Evolutionary conservation across 129 eudicot genomes (phyloP).

Genomic region (Centaurea solstitialis): DNA sequence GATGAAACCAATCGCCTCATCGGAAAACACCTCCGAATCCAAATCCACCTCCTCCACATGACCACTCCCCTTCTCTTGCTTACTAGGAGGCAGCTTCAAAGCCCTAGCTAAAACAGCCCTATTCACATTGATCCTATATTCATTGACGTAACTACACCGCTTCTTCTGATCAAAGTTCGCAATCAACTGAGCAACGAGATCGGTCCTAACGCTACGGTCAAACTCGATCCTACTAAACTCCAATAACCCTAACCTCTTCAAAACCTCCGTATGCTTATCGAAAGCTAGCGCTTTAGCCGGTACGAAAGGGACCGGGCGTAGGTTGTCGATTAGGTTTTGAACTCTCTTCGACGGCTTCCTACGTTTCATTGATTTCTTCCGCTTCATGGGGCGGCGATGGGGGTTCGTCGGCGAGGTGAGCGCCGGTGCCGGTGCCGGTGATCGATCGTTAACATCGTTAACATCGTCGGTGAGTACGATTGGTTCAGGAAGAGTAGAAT

Average conservation of each 20-base stretch:
- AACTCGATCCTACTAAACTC: slow-evolving; percentile 66
- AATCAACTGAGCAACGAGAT: slow-evolving; percentile 67
- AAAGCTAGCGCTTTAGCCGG: slow-evolving; percentile 50
- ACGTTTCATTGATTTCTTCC: slow-evolving; percentile 38
- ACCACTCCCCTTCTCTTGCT: slow-evolving; percentile 42
- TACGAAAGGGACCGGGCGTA: slow-evolving; percentile 51
- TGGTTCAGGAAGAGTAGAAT: slow-evolving; percentile 15
- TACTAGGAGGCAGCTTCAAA: slow-evolving; percentile 50
- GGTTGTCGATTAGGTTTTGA: slow-evolving; percentile 23
- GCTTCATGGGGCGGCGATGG: slow-evolving; percentile 22
- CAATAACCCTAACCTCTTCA: slow-evolving; percentile 59
- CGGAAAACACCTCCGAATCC: slow-evolving; percentile 42
- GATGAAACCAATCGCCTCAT: slow-evolving; percentile 49
- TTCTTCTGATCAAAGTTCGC: slow-evolving; percentile 41
- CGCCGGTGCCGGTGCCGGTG: slow-evolving; percentile 13
- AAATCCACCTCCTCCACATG: slow-evolving; percentile 41
- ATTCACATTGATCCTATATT: slow-evolving; percentile 35
- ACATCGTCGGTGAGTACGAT: slow-evolving; percentile 18
- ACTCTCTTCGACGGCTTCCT: slow-evolving; percentile 36
- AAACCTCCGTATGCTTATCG: slow-evolving; percentile 40
- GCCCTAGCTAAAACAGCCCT: slow-evolving; percentile 62
- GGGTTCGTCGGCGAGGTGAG: slow-evolving; percentile 27
- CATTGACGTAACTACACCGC: slow-evolving; percentile 54
- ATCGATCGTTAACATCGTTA: not conserved
- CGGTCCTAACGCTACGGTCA: slow-evolving; percentile 43